Evolutionary conservation across 2,329 filamentous ascomycete species (phyloP), one percentile per base, ranked within the genome.

Genomic region (Penicillium frequentans): DNA sequence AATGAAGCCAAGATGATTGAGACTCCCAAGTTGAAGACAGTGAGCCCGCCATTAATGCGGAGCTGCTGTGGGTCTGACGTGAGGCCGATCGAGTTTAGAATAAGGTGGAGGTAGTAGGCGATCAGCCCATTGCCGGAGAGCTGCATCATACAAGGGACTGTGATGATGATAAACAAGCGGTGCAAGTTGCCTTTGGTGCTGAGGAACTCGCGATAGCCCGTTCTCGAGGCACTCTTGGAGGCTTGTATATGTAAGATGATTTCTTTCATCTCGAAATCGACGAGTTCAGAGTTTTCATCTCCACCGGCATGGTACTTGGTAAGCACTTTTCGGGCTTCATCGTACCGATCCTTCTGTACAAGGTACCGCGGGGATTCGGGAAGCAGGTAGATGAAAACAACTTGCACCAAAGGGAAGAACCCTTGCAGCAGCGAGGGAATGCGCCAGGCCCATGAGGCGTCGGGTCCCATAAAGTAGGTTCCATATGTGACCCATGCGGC

Each of bases 1-100:
- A 49, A 35, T 29, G 23, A 49, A 9, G 26, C 8, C 5, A 27
- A 7, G 19, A 49, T 33, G n/a, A 49, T n/a, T 3, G 27, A 33
- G 10, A 23, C 14, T 11, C 4, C 45, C 10, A 61, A 19, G 26
- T 58, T 61, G 37, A 57, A 61, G 2, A 61, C 44, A 3, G 48
- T 50, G 9, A 61, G 35, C 14, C 53, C 45, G 3, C 65, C 68
- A 44, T 77, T 77, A 59, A 79, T 76, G 19, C 72, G 64, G 2
- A 73, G 67, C 56, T 77, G 72, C 8, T 68, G 62, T 3, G 64
- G 64, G 5, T 70, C 64, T 49, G 69, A 64, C 0, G 70, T 74
- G 57, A 78, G 68, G 5, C 75, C 74, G 37, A 78, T 70, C 19
- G 67, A 68, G 27, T 73, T 64, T 37, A 78, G 67, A 13, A 78